phyloP scores from a whole-genome alignment of 371 early-diverging fungal species.

The Apophysomyces variabilis region DNA sequence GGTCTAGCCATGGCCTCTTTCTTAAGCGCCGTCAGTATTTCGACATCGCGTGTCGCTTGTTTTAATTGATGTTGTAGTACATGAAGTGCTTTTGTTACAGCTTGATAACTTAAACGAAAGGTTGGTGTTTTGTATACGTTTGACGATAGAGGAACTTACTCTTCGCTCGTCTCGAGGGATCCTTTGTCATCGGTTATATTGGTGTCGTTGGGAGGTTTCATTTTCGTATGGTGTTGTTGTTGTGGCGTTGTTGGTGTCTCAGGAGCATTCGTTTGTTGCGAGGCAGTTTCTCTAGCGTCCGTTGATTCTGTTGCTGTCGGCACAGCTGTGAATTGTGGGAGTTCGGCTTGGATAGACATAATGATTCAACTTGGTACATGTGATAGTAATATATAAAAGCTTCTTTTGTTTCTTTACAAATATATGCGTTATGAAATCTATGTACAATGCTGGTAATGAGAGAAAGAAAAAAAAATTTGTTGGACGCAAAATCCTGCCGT shows the following conservation, averaged over 20 bases:
- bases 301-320: not conserved
- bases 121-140: not conserved
- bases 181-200: not conserved
- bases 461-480: slow-evolving; percentile 3
- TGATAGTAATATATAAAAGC: not conserved
- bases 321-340: not conserved
- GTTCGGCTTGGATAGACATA: slow-evolving; percentile 6
- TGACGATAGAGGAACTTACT: not conserved
- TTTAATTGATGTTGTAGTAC: slow-evolving; percentile 49
- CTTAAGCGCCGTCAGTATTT: slow-evolving; percentile 46
- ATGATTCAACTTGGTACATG: not conserved
- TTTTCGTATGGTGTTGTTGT: not conserved
- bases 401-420: not conserved
- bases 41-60: slow-evolving; percentile 51
- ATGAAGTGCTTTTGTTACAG: slow-evolving; percentile 34
- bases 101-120: slow-evolving; percentile 33
- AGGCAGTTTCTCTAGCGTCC: not conserved
- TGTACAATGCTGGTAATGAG: slow-evolving; percentile 6
- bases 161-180: not conserved
- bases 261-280: not conserved
- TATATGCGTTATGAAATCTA: slow-evolving; percentile 3
- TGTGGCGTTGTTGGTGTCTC: not conserved
- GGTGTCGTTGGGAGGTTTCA: not conserved
- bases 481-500: slow-evolving; percentile 1
- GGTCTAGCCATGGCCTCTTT: slow-evolving; percentile 53